Percentiles rank a stretch among this genome's conserved stretches.
Evolutionary conservation across 2,329 filamentous ascomycete species (phyloP).

Genomic region (Aspergillus brunneoviolaceus): DNA sequence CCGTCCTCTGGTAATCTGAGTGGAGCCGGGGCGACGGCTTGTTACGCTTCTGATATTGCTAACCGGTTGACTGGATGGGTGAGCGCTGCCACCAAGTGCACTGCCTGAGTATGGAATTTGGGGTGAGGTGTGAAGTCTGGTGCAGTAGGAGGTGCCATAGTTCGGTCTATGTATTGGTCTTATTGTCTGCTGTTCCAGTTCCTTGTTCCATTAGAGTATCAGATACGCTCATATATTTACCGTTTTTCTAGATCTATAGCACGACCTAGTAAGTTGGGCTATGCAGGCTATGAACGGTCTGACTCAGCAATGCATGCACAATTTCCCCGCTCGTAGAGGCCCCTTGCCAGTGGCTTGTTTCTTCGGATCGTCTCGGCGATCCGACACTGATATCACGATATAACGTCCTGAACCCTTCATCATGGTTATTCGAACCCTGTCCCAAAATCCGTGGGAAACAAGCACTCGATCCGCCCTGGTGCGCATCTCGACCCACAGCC

Average conservation of each 20-base stretch:
- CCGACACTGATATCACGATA: neutral
- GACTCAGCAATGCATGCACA: neutral
- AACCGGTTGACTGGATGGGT: neutral
- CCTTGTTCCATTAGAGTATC: no score
- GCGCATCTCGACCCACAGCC: no score
- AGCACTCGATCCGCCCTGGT: no score
- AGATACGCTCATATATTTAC: no score
- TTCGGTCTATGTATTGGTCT: no score
- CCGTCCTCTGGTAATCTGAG: constrained; percentile 31
- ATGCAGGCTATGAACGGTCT: neutral
- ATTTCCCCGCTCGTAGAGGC: neutral
- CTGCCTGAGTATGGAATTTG: neutral
- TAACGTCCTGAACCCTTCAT: neutral
- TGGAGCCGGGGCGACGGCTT: neutral
- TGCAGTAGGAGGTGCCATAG: no score
- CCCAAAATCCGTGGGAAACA: no score
- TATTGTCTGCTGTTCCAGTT: no score
- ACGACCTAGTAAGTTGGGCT: no score
- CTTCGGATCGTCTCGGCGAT: neutral
- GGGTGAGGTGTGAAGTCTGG: no score
- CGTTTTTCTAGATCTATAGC: no score
- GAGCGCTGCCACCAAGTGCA: neutral
- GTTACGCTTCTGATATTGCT: neutral
- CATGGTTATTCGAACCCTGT: neutral
- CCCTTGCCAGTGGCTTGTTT: neutral